Base-by-base conservation (phyloP, 148 eudicot species). In the Dysphania ambrosioides region DNA sequence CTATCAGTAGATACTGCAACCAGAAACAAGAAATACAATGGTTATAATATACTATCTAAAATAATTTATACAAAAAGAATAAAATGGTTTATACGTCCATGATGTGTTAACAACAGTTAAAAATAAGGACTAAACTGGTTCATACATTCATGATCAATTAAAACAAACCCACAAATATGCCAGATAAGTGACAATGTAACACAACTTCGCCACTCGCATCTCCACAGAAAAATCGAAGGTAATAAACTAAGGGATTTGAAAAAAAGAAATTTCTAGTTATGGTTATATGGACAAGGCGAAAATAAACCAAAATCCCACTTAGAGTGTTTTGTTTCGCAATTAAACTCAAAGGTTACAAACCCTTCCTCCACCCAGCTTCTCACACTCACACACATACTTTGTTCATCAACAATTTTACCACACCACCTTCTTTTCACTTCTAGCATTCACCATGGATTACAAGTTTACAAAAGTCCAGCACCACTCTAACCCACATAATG, bases 1-100 rank as follows among this genome's bases (percentile, higher is more conserved):
- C 88, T 51, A 86, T 78, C 79, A 88, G 71, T 76, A 86, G 38
- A 78, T 88, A 88, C 92, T 88, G 89, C 86, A 74, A 74, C 7
- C 36, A 63, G 61, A 35, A 72, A 64, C 29, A 70, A 47, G 44
- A 44, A n/a, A 59, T 3, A 66, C 31, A 24, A 18, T 6, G 41
- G 34, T 63, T 13, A 9, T 10, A 8, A 36, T 9, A 66, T 19
- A 7, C 29, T n/a, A n/a, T 44, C n/a, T n/a, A n/a, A n/a, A n/a
- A n/a, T n/a, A n/a, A n/a, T n/a, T n/a, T n/a, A n/a, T n/a, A n/a
- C n/a, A 15, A 10, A 44, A 11, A 44, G 51, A 35, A 6, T 1
- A 16, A 10, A 59, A 2, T 24, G 10, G 10, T 8, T n/a, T 1
- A 57, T 16, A 1, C 7, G 29, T 57, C 1, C 61, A 57, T 7